Conservation (phyloP, 148 eudicot species). For the Persicaria tinctoria region DNA sequence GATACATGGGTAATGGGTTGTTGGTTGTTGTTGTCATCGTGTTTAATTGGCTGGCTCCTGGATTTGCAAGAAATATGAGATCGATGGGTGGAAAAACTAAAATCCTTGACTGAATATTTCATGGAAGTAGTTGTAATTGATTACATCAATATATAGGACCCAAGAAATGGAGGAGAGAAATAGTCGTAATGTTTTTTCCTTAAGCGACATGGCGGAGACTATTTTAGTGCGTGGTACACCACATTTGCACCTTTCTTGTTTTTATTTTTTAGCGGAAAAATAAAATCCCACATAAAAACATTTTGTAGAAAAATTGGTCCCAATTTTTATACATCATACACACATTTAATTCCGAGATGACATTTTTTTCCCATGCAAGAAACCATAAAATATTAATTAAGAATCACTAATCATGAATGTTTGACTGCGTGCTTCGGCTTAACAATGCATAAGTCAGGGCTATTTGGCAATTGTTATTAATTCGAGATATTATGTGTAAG, state of each 20-base stretch:
- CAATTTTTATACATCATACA: background rate
- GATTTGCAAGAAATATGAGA: too few species aligned
- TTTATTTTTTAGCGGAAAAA: background rate
- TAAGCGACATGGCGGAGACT: slow-evolving; percentile 1
- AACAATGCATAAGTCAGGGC: background rate
- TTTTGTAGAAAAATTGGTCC: background rate
- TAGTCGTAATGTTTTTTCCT: too few species aligned
- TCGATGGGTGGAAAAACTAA: too few species aligned
- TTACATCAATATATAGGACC: too few species aligned
- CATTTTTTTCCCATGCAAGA: too few species aligned
- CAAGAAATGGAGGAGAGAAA: too few species aligned
- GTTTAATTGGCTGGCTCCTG: too few species aligned
- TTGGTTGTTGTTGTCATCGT: too few species aligned
- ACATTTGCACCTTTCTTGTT: background rate
- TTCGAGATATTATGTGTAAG: background rate
- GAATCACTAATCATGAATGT: background rate
- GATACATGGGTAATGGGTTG: too few species aligned
- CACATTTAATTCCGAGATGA: too few species aligned
- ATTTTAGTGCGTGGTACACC: slow-evolving; percentile 7
- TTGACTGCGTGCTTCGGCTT: background rate
- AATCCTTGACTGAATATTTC: too few species aligned
- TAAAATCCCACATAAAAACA: background rate
- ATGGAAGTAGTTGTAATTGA: background rate
- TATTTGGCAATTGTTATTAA: background rate
- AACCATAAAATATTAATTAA: background rate